Percentiles rank a stretch among this genome's conserved stretches.
Evolutionary conservation across 176 grass and related monocot species (phyloP).

Genomic region (Areca catechu): DNA sequence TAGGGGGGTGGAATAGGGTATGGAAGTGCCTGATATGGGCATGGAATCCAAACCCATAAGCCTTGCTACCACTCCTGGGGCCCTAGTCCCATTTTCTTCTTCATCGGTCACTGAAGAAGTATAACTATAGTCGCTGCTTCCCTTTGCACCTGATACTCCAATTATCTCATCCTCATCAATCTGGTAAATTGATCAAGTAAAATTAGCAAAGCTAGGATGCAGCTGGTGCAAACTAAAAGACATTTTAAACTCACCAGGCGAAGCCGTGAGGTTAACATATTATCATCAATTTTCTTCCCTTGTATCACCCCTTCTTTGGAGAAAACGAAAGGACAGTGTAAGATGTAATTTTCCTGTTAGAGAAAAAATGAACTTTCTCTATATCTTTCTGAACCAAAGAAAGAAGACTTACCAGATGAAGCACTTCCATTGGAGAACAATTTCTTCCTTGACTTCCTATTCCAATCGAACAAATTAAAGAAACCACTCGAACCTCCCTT

Average conservation of each 20-base stretch:
- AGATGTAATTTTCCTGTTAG: background rate
- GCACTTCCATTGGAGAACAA: conserved; percentile 38
- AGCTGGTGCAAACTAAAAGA: background rate
- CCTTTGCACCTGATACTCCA: conserved; percentile 42
- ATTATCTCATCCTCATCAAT: conserved; percentile 53
- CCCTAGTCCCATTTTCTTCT: conserved; percentile 52
- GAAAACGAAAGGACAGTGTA: background rate
- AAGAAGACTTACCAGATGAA: conserved; percentile 56
- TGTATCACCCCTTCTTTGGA: conserved; percentile 54
- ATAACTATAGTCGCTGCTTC: conserved; percentile 60
- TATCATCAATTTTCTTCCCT: conserved; percentile 52
- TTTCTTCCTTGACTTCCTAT: conserved; percentile 77
- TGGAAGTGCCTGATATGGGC: conserved; percentile 34
- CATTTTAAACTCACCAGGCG: conserved; percentile 42
- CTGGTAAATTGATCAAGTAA: conserved; percentile 14
- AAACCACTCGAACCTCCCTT: conserved; percentile 50
- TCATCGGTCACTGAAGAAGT: conserved; percentile 70
- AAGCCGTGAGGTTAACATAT: conserved; percentile 34
- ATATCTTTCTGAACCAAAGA: background rate
- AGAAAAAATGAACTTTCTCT: too few species aligned
- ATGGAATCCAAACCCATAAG: conserved; percentile 89
- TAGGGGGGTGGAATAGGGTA: conserved; percentile 62
- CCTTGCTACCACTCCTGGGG: conserved; percentile 69
- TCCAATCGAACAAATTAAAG: conserved; percentile 80
- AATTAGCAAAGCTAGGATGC: background rate